These are phyloP conservation scores for Wickerhamiella kazuoi DNA, from an alignment of 805 yeast genomes.

Conservation along the genomic window DNA sequence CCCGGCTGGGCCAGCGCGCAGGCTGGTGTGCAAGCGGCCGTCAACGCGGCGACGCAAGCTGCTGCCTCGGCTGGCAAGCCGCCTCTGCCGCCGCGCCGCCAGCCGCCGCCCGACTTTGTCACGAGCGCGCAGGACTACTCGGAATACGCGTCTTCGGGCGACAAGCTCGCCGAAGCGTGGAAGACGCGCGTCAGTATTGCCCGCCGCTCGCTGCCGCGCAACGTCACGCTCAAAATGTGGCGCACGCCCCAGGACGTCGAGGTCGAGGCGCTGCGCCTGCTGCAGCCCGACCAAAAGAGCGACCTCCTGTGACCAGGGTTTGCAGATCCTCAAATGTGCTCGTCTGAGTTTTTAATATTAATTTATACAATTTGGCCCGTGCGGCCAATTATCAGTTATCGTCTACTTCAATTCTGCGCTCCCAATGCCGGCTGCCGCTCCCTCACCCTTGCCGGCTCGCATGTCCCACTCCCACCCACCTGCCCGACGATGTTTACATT, in stretches of 20 bases:
- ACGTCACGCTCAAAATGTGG: constrained; percentile 28
- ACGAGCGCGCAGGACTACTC: constrained; percentile 16
- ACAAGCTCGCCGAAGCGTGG: constrained; percentile 39
- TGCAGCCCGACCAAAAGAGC: neutral
- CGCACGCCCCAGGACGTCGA: constrained; percentile 26
- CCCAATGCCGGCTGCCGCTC: too few species aligned
- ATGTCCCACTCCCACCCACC: too few species aligned
- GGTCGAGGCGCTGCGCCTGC: constrained; percentile 8
- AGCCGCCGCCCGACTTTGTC: constrained; percentile 8
- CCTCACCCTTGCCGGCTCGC: too few species aligned
- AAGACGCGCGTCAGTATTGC: constrained; percentile 31
- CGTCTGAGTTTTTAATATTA: too few species aligned
- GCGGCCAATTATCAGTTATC: too few species aligned
- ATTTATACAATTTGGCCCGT: too few species aligned
- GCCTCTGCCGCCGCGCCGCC: neutral
- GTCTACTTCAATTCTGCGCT: too few species aligned
- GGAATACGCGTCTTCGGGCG: constrained; percentile 12
- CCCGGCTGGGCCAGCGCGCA: too few species aligned
- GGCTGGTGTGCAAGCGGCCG: too few species aligned
- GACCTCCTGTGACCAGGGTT: neutral
- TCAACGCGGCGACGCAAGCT: neutral
- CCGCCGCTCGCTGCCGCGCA: constrained; percentile 24
- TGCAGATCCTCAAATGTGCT: too few species aligned
- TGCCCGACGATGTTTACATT: neutral
- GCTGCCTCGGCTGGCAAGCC: neutral